Base-by-base conservation (phyloP, 2,329 filamentous ascomycete species). In the Podosphaera xanthii region DNA sequence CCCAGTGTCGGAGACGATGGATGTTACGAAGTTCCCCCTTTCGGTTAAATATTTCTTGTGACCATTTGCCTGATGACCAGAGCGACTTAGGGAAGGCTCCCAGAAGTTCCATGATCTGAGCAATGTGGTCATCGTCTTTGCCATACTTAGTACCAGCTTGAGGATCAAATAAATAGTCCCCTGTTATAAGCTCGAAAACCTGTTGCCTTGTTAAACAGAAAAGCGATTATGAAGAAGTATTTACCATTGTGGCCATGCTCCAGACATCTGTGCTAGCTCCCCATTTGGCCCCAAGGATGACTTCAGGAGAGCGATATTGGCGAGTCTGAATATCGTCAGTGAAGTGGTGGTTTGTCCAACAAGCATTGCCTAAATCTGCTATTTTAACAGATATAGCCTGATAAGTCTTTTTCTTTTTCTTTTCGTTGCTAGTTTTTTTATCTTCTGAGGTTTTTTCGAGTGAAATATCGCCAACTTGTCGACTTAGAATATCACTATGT, bases 231-330 rank as follows among this genome's bases (percentile, higher is more conserved):
- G 7, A 31, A 48, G 14, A n/a, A 12, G 22, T 57, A 69, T 81
- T 67, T 77, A 97, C 92, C 92, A 98, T 98, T 65, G 87, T 87
- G 61, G 92, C 90, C 92, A 98, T 98, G 73, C 91, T 97, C 92
- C 92, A 98, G 6, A 97, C 87, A 72, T 98, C 92, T 1, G 92
- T 97, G 70, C 91, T 97, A n/a, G 92, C 92, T 65, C 92, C 92
- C 92, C 92, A 98, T 75, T 97, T 97, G 2, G 89, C 82, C 46
- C 92, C 92, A 30, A 98, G 75, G 61, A 98, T 97, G 60, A 98
- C 92, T 72, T 98, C 92, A 1, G 92, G 92, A 1, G 92, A 97
- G 60, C 92, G 80, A 72, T 98, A 98, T 72, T 98, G 92, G 67
- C 92, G 80, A 7, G 92, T 98, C 71, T 98, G 92, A 67, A 98